Base-by-base conservation (phyloP, 495 filamentous ascomycete genomes). In the Niebla homalea region DNA sequence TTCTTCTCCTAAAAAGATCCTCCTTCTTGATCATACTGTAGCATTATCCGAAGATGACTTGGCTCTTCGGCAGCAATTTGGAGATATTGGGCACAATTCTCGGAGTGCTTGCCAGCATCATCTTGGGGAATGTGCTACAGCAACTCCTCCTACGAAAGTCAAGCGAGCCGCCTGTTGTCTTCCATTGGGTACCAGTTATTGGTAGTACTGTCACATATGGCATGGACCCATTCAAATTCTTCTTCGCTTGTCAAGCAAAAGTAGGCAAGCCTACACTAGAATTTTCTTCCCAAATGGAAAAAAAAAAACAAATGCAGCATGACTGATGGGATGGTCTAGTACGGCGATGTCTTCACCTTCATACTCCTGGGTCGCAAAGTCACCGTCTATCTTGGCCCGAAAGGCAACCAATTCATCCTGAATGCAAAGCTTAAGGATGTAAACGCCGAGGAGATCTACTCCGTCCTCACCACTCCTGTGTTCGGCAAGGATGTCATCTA, bases 401-500 rank as follows among this genome's bases (percentile, higher is more conserved):
- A 83, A 52, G 87, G 87, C 54, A 93, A 89, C 62, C 83, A 89
- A 39, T 89, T 92, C 57, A 85, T 92, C 60, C 72, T 92, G 36
- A 90, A 89, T 63, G 86, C 81, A 52, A 89, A 89, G 59, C 70
- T 86, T 39, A 80, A 78, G 60, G 84, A 90, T 62, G 81, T 89
- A 46, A 81, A 77, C 58, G 85, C 86, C n/a, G 86, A 92, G 61
- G 85, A 90, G 29, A 78, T 89, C 56, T 90, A 92, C 64, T 76
- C 77, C 20, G 79, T 82, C 46, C 70, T 93, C 36, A 93, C 87
- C 11, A 89, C 83, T 5, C 87, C 87, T 4, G 84, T 93, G 35
- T 93, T 93, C 57, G 87, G 87, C 51, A 78, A 78, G 29, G 87
- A 85, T 64, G 85, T 93, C 29, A 83, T 90, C 21, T 93, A 89